A percentile compares a stretch with the other conserved stretches of the same genome.
phyloP scores from a whole-genome alignment of 768 basidiomycete genomes.

The Boletus coccyginus region DNA sequence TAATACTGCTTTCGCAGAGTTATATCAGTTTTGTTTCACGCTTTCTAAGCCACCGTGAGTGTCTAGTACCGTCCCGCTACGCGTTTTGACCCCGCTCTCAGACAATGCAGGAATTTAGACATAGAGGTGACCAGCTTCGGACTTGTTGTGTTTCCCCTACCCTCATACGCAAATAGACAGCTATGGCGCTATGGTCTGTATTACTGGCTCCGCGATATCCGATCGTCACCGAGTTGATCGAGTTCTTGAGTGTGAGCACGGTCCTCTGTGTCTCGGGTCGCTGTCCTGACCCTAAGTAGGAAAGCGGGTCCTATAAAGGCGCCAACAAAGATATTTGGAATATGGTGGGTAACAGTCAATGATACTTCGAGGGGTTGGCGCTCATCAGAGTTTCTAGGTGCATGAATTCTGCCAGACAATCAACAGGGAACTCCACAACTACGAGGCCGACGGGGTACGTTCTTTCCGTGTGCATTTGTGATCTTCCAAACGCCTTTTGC shows the following conservation, averaged over 20 bases:
- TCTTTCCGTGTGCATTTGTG: not conserved
- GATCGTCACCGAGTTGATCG: slow-evolving; percentile 59
- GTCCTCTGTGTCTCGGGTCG: not conserved
- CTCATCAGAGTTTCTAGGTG: slow-evolving; percentile 43
- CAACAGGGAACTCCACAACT: slow-evolving; percentile 56
- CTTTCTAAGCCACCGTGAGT: slow-evolving; percentile 73
- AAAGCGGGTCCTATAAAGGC: slow-evolving; percentile 63
- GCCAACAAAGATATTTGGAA: slow-evolving; percentile 85
- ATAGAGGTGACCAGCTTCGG: slow-evolving; percentile 61
- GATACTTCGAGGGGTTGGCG: not conserved
- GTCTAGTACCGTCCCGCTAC: not conserved
- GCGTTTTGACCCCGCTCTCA: slow-evolving; percentile 25
- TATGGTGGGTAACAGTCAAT: slow-evolving; percentile 52
- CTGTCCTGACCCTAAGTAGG: slow-evolving; percentile 19
- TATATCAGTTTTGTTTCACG: slow-evolving; percentile 71
- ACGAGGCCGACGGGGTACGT: slow-evolving; percentile 74
- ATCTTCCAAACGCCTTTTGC: not conserved
- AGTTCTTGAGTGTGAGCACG: slow-evolving; percentile 59
- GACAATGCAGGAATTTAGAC: slow-evolving; percentile 73
- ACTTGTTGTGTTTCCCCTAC: not conserved
- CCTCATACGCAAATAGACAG: slow-evolving; percentile 44
- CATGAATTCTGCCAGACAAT: slow-evolving; percentile 73
- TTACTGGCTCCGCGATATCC: slow-evolving; percentile 65
- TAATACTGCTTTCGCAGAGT: slow-evolving; percentile 53
- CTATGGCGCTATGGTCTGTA: slow-evolving; percentile 74